These are phyloP conservation scores for Aspergillus wentii DNA, from an alignment of 495 filamentous ascomycete species.

Conservation along the genomic window DNA sequence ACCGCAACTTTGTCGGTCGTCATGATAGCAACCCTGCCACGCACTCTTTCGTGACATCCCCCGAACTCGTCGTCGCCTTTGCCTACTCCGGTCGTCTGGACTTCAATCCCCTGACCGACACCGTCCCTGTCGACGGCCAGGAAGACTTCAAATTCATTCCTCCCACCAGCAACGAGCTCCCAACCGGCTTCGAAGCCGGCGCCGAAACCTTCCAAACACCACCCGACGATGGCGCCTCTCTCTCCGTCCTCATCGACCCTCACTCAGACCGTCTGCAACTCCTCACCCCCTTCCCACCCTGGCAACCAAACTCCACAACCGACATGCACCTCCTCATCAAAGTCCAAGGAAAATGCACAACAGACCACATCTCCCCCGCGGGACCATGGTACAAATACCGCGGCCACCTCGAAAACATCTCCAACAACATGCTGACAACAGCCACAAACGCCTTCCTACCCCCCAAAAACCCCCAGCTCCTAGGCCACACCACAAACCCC, in stretches of 20 bases:
- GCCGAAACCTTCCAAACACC: neutral
- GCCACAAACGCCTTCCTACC: conserved; percentile 15
- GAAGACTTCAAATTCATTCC: conserved; percentile 6
- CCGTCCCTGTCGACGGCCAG: neutral
- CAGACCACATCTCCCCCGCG: conserved; percentile 18
- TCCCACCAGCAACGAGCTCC: conserved; percentile 10
- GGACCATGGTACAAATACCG: too few species aligned
- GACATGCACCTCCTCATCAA: conserved; percentile 1
- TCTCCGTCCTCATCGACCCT: conserved; percentile 52
- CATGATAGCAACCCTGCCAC: conserved; percentile 75
- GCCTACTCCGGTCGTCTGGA: conserved; percentile 15
- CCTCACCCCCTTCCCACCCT: conserved; percentile 9
- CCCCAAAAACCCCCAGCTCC: conserved; percentile 10
- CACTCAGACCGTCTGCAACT: conserved; percentile 15
- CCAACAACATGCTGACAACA: conserved; percentile 19
- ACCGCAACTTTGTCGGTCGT: conserved; percentile 88
- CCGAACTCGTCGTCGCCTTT: conserved; percentile 16
- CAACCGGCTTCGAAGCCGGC: conserved; percentile 11
- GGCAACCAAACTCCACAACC: conserved; percentile 6
- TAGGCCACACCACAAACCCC: conserved; percentile 14
- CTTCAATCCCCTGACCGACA: conserved; percentile 10
- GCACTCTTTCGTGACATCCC: conserved; percentile 18
- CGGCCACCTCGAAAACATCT: too few species aligned
- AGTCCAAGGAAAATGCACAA: conserved; percentile 20
- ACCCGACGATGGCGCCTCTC: neutral